A percentile compares a stretch with the other conserved stretches of the same genome.
phyloP scores from a whole-genome alignment of 192 early-diverging fungal species.

The Coemansia sp. region DNA sequence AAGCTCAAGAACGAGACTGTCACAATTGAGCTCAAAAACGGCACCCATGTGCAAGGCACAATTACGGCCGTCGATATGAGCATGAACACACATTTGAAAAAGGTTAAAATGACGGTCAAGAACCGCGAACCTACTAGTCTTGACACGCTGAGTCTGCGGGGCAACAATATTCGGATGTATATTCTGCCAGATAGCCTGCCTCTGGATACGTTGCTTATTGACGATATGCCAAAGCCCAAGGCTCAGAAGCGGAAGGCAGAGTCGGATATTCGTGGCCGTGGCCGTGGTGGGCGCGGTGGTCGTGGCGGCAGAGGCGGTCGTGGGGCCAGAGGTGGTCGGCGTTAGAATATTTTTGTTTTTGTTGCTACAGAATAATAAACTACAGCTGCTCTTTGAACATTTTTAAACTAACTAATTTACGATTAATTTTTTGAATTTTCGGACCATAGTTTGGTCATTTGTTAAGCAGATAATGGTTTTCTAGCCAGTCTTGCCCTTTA shows the following conservation, averaged over 20 bases:
- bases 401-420: no score
- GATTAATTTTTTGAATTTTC: no score
- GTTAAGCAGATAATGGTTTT: no score
- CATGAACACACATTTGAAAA: constrained; percentile 99
- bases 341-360: neutral
- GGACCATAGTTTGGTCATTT: no score
- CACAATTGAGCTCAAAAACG: constrained; percentile 98
- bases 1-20: constrained; percentile 97
- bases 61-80: constrained; percentile 96
- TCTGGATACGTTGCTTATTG: constrained; percentile 92
- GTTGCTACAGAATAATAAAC: neutral
- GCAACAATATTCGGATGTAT: constrained; percentile 93
- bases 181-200: constrained; percentile 95
- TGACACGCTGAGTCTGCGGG: constrained; percentile 92
- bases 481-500: no score
- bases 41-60: constrained; percentile 94
- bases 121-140: constrained; percentile 86
- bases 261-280: constrained; percentile 23
- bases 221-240: constrained; percentile 93
- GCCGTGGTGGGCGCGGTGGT: constrained; percentile 72
- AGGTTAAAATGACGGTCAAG: constrained; percentile 97
- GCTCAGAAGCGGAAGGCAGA: constrained; percentile 76
- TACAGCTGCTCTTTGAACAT: no score
- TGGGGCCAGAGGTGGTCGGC: neutral
- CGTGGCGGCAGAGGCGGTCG: constrained; percentile 65